Evolutionary conservation across 352 stramenopile genomes (phyloP).

Genomic region (Pythium coloratum): DNA sequence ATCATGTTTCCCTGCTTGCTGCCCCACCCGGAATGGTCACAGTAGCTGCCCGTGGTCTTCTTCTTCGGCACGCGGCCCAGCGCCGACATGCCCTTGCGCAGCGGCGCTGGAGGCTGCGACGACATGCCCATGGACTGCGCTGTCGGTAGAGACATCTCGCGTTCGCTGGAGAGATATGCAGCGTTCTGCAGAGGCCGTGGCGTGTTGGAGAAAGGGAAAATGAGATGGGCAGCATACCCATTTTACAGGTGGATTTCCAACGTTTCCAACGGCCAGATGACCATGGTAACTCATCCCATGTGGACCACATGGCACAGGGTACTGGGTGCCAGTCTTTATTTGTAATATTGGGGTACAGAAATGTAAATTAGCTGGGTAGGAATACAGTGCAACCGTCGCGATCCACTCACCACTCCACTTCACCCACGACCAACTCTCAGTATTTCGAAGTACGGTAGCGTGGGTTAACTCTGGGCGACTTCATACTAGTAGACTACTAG

Average conservation of each 20-base stretch:
- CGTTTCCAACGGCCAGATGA: background rate
- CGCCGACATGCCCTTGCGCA: conserved; percentile 18
- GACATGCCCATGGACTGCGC: conserved; percentile 1
- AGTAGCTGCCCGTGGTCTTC: conserved; percentile 40
- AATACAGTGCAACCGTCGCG: too few species aligned
- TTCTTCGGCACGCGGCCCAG: conserved; percentile 22
- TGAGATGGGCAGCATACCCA: conserved; percentile 1
- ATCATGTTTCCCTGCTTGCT: conserved; percentile 82
- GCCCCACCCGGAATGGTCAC: conserved; percentile 75
- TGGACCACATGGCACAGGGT: background rate
- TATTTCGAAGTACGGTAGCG: too few species aligned
- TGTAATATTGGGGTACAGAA: background rate
- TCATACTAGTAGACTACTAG: too few species aligned
- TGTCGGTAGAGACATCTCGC: background rate
- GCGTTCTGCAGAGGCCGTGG: background rate
- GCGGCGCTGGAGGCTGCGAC: conserved; percentile 1
- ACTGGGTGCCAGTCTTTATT: background rate
- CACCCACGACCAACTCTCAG: too few species aligned
- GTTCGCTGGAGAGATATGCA: background rate
- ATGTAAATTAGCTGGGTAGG: background rate
- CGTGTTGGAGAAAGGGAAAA: background rate
- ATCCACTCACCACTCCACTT: too few species aligned
- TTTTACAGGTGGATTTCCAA: background rate
- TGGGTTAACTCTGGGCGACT: too few species aligned
- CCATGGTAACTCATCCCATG: background rate